Percentiles rank a stretch among this genome's conserved stretches.
phyloP scores from a whole-genome alignment of 306 rosid genomes.

The Corylus americana region DNA sequence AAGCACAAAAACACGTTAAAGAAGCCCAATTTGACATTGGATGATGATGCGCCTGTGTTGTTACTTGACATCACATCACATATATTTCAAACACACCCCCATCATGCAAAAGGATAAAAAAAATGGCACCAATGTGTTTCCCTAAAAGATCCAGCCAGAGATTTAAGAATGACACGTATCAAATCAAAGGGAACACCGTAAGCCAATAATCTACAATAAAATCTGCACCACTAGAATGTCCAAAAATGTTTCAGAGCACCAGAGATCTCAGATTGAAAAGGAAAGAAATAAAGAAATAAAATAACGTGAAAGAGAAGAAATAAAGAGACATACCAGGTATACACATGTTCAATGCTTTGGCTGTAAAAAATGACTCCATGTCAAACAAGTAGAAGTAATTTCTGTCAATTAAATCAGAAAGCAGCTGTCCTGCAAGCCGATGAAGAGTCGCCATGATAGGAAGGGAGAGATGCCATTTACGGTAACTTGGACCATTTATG shows the following conservation, averaged over 20 bases:
- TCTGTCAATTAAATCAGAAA: constrained; percentile 92
- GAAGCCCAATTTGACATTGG: background rate
- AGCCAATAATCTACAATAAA: background rate
- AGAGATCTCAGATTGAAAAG: background rate
- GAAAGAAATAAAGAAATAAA: background rate
- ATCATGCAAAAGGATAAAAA: background rate
- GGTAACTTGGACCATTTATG: constrained; percentile 95
- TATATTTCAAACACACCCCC: background rate
- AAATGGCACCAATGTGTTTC: background rate
- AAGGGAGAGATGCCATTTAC: constrained; percentile 99
- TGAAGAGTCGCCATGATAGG: constrained; percentile 99
- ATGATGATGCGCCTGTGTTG: background rate
- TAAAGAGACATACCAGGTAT: constrained; percentile 69
- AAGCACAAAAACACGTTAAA: background rate
- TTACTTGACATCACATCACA: background rate
- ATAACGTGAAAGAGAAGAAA: background rate
- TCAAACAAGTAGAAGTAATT: constrained; percentile 97
- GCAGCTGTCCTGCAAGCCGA: constrained; percentile 95
- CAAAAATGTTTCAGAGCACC: background rate
- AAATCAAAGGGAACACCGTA: background rate
- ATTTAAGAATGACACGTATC: background rate
- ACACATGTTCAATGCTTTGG: constrained; percentile 98
- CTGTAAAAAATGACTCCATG: constrained; percentile 99
- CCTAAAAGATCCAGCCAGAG: background rate
- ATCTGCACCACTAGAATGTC: background rate